Conservation (phyloP, 83 land plant genomes). For the Thuja plicata region DNA sequence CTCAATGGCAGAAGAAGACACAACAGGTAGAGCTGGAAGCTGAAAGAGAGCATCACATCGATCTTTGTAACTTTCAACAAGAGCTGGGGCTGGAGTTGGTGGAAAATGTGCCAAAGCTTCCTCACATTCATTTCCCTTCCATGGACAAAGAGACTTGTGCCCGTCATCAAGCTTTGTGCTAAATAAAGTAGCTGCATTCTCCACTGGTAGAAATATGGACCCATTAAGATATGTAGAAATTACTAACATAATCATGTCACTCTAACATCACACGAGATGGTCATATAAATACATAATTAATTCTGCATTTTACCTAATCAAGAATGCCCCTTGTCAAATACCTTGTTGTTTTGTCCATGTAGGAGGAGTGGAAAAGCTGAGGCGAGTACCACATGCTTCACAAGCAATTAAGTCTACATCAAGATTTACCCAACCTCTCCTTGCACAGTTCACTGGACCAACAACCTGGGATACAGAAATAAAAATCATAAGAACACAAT, state of each 20-base stretch:
- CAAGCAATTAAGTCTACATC: conserved; percentile 85
- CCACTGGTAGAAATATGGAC: conserved; percentile 47
- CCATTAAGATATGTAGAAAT: not conserved
- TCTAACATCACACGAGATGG: not conserved
- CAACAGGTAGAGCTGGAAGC: conserved; percentile 72
- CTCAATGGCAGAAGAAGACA: conserved; percentile 60
- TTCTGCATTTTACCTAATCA: not conserved
- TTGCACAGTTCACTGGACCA: conserved; percentile 87
- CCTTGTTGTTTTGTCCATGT: conserved; percentile 84
- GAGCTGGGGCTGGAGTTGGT: conserved; percentile 51
- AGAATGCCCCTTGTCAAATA: conserved; percentile 16
- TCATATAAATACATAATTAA: not conserved
- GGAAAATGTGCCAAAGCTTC: conserved; percentile 80
- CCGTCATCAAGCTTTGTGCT: conserved; percentile 88
- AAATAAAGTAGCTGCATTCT: conserved; percentile 75
- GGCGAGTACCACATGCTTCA: conserved; percentile 85
- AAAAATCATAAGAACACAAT: not conserved
- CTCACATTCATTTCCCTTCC: conserved; percentile 84
- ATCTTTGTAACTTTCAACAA: conserved; percentile 61
- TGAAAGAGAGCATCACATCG: conserved; percentile 55
- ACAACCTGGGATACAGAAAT: conserved; percentile 40
- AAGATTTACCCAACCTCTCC: conserved; percentile 95
- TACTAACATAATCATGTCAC: not conserved
- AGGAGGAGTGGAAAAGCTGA: conserved; percentile 78
- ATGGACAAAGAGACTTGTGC: conserved; percentile 82